Evolutionary conservation across 345 rosid genomes (phyloP), one percentile per base, ranked within the genome.

Genomic region (Citrus sp.): DNA sequence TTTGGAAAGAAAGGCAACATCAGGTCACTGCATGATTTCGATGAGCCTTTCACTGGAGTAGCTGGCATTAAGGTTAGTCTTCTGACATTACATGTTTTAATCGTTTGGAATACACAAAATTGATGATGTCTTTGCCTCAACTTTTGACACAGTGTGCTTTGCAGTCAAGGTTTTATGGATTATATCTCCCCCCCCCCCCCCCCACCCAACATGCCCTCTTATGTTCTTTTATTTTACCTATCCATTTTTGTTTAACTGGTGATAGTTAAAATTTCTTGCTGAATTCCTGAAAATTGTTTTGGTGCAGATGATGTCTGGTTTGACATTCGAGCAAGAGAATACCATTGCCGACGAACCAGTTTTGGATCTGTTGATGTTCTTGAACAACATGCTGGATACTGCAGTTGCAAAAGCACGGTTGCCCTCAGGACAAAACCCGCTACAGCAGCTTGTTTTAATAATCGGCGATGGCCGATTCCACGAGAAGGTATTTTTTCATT

Each of bases 401-500:
- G 84, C 94, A 25, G 96, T 91, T 65, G 71, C 86, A 65, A 90
- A 79, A 70, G 92, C 97, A 27, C 81, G 97, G 30, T 94, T 89
- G 54, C 91, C 98, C 40, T 92, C 91, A n/a, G 97, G 97, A n/a
- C 97, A 92, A 77, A 96, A 94, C 83, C 97, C 98, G 0, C 89
- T 96, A 24, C 97, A 94, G 85, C 98, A 96, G 84, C 98, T 96
- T 78, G 99, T 96, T 67, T 86, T 96, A 77, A 87, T 94, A 56
- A 92, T 96, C 6, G 97, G 93, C 0, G 99, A 94, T 79, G 98
- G 99, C 21, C 91, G 90, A 68, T 91, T 96, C 86, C 94, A 94
- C 62, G 99, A 96, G 80, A 90, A 93, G 88, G 98, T 92, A 85
- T 51, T 5, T 78, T 64, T 13, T 64, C 61, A 28, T 49, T 46